These are phyloP conservation scores for Solanum rostratum DNA, from an alignment of 257 asterid genomes.

Conservation along the genomic window DNA sequence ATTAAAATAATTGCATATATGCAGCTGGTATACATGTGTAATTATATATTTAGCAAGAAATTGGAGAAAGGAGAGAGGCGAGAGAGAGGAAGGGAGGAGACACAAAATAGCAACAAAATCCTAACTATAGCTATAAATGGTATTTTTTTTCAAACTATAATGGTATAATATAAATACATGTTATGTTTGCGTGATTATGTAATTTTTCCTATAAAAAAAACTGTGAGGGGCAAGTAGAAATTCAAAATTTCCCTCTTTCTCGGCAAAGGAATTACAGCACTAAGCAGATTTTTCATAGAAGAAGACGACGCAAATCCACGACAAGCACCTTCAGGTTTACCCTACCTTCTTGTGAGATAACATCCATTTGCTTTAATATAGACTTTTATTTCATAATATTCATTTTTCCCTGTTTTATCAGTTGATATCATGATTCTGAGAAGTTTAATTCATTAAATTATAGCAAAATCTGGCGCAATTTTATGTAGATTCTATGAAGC, in stretches of 20 bases:
- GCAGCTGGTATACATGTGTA: no score
- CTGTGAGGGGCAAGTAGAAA: neutral
- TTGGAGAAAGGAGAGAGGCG: no score
- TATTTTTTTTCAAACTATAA: no score
- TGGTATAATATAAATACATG: no score
- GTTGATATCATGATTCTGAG: conserved; percentile 19
- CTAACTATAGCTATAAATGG: no score
- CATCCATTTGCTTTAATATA: neutral
- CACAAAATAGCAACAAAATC: no score
- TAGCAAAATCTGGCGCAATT: conserved; percentile 13
- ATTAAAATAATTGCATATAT: no score
- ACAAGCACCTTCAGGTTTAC: neutral
- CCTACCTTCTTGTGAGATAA: neutral
- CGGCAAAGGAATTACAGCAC: neutral
- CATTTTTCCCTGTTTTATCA: conserved; percentile 2
- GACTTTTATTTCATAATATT: neutral
- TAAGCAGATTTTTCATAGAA: neutral
- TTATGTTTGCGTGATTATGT: no score
- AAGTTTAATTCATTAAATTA: conserved; percentile 21
- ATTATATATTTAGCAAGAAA: no score
- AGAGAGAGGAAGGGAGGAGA: no score
- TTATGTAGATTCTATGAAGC: conserved; percentile 18
- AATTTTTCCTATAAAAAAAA: neutral
- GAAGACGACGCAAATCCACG: neutral
- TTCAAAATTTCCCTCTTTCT: neutral